Conservation (phyloP, 2,329 filamentous ascomycete species). For the Cladophialophora exuberans region DNA sequence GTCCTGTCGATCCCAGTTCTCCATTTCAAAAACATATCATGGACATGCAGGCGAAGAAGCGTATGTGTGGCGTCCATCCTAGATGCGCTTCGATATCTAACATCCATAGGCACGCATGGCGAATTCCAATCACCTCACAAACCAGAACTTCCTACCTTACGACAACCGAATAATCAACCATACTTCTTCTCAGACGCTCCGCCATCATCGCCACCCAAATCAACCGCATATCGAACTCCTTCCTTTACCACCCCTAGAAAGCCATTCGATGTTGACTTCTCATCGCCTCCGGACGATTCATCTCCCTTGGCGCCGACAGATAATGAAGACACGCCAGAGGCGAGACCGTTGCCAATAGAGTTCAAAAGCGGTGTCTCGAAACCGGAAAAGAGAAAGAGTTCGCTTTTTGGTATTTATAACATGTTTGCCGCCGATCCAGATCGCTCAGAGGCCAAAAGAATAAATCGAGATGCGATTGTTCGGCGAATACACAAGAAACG, state of each 20-base stretch:
- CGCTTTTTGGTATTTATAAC: constrained; percentile 46
- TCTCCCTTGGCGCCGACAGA: constrained; percentile 51
- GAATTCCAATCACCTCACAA: constrained; percentile 55
- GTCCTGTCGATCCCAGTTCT: constrained; percentile 49
- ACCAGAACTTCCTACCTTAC: constrained; percentile 48
- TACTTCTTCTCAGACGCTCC: constrained; percentile 52
- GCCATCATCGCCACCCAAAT: constrained; percentile 37
- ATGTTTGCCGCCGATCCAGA: constrained; percentile 58
- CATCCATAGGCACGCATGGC: constrained; percentile 42
- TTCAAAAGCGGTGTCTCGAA: constrained; percentile 29
- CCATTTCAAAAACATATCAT: constrained; percentile 53
- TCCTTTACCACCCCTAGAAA: constrained; percentile 56
- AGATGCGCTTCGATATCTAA: constrained; percentile 10
- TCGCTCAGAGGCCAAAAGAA: constrained; percentile 65
- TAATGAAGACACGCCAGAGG: constrained; percentile 53
- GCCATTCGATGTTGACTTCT: constrained; percentile 49
- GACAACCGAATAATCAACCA: constrained; percentile 54
- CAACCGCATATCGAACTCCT: constrained; percentile 44
- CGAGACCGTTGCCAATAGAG: constrained; percentile 34
- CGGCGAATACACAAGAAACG: constrained; percentile 54
- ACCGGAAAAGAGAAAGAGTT: constrained; percentile 41
- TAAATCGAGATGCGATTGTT: constrained; percentile 49
- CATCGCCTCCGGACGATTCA: constrained; percentile 50
- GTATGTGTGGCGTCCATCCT: constrained; percentile 37
- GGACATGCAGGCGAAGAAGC: constrained; percentile 45